Evolutionary conservation across 2,329 filamentous ascomycete genomes (phyloP).

Genomic region (Calonectria hongkongensis): DNA sequence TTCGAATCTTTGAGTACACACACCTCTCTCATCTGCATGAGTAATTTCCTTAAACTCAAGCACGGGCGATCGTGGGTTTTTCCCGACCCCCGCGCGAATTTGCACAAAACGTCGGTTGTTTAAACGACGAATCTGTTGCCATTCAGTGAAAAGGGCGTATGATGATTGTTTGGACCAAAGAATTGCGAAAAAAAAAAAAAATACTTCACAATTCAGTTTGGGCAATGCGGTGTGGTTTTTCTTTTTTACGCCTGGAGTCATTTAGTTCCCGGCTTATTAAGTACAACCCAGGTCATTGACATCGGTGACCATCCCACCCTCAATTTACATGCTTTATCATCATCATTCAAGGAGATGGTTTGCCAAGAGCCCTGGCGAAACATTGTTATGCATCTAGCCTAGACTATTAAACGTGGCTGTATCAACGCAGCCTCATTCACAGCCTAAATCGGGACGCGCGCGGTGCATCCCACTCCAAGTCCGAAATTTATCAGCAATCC

Average conservation of each 20-base stretch:
- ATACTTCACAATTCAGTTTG: not conserved
- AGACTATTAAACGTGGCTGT: not conserved
- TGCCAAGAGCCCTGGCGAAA: not conserved
- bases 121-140: not conserved
- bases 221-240: too few relatives aligned
- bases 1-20: too few relatives aligned
- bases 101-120: not conserved
- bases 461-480: slow-evolving; percentile 2
- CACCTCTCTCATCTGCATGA: not conserved
- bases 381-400: not conserved
- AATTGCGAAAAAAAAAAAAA: not conserved
- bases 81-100: not conserved
- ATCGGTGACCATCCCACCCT: not conserved
- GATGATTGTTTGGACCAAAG: not conserved
- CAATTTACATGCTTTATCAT: not conserved
- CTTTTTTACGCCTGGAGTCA: not conserved
- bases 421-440: not conserved
- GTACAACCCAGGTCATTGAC: too few relatives aligned
- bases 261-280: not conserved
- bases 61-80: slow-evolving; percentile 17
- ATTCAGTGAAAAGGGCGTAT: too few relatives aligned
- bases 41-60: slow-evolving; percentile 13
- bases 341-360: not conserved
- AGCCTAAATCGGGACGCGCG: not conserved
- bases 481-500: slow-evolving; percentile 22